Evolutionary conservation across 78 protist species (phyloP).

Genomic region (Acrasis kona): DNA sequence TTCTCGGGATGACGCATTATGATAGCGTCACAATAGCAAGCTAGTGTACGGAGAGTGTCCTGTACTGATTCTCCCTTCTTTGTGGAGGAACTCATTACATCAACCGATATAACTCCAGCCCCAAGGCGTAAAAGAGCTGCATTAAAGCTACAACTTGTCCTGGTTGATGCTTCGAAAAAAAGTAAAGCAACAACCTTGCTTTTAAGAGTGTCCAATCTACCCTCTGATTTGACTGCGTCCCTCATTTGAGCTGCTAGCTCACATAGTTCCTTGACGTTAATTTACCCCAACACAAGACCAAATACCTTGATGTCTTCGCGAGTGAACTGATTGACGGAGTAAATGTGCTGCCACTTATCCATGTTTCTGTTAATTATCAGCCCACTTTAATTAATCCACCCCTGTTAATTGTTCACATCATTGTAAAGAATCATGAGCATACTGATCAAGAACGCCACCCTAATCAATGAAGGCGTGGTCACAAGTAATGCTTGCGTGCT

Average conservation of each 20-base stretch:
- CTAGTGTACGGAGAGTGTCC: slow-evolving; percentile 71
- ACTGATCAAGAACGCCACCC: too few relatives aligned
- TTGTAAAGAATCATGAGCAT: too few relatives aligned
- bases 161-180: slow-evolving; percentile 84
- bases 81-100: slow-evolving; percentile 27
- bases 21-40: slow-evolving; percentile 72
- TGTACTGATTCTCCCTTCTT: slow-evolving; percentile 80
- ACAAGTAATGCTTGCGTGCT: too few relatives aligned
- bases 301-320: not conserved
- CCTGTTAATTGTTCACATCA: too few relatives aligned
- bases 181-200: slow-evolving; percentile 46
- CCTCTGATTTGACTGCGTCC: slow-evolving; percentile 23
- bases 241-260: slow-evolving; percentile 58
- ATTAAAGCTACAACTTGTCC: slow-evolving; percentile 76
- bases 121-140: slow-evolving; percentile 89
- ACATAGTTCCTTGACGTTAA: too few relatives aligned
- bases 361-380: too few relatives aligned
- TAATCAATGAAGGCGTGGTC: too few relatives aligned
- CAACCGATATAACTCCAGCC: slow-evolving; percentile 60
- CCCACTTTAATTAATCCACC: too few relatives aligned
- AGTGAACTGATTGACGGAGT: not conserved
- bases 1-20: slow-evolving; percentile 79
- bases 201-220: slow-evolving; percentile 26
- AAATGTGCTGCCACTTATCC: too few relatives aligned
- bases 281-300: too few relatives aligned